Evolutionary conservation across 1,139 yeast species (phyloP).

Genomic region (Scheffersomyces segobiensis): DNA sequence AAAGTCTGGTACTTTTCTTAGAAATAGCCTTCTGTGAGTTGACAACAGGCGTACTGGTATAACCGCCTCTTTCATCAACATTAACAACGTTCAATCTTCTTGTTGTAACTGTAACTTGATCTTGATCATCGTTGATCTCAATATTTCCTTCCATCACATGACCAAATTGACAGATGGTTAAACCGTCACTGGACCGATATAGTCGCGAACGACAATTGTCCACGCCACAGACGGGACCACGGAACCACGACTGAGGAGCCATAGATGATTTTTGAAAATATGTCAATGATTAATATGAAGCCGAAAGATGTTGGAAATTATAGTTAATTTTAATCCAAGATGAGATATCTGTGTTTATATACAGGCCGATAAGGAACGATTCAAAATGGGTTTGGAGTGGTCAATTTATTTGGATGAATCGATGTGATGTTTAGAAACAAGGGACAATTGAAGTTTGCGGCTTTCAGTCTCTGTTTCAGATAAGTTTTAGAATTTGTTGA

Average conservation of each 20-base stretch:
- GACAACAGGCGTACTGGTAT: conserved; percentile 8
- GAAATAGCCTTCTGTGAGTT: conserved; percentile 2
- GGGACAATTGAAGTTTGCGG: no score
- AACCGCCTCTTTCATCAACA: conserved; percentile 12
- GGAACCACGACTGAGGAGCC: conserved; percentile 44
- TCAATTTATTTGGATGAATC: no score
- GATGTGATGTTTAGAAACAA: no score
- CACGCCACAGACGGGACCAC: conserved; percentile 85
- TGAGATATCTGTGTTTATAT: not conserved
- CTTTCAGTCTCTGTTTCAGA: no score
- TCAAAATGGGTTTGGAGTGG: no score
- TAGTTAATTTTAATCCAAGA: not conserved
- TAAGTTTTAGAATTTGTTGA: no score
- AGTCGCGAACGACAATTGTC: conserved; percentile 83
- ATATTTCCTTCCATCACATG: conserved; percentile 83
- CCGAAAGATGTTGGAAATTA: not conserved
- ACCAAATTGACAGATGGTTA: conserved; percentile 82
- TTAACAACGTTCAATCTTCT: conserved; percentile 50
- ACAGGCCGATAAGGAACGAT: not conserved
- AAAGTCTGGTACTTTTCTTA: conserved; percentile 19
- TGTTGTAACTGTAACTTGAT: conserved; percentile 48
- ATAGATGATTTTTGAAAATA: not conserved
- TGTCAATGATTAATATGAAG: not conserved
- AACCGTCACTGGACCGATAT: conserved; percentile 74
- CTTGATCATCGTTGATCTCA: conserved; percentile 78